Evolutionary conservation across 2,329 filamentous ascomycete genomes (phyloP).

Genomic region (Gaeumannomyces sp.): DNA sequence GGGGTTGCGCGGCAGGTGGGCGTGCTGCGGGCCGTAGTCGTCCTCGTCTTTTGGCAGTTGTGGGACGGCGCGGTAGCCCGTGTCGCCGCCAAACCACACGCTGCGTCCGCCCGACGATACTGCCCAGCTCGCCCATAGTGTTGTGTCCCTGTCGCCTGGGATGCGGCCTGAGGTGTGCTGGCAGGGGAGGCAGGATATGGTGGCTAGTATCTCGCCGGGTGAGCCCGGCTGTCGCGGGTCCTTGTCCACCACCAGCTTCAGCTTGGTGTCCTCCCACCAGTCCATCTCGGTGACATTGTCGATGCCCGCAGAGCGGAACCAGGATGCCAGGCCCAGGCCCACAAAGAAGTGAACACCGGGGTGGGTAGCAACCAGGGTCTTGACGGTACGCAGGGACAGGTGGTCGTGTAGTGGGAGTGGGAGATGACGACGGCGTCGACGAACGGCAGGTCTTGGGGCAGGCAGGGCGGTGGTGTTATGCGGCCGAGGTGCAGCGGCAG

Average conservation of each 20-base stretch:
- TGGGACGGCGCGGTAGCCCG: conserved; percentile 78
- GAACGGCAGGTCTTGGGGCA: conserved; percentile 68
- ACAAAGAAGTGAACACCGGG: conserved; percentile 84
- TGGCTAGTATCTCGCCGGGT: conserved; percentile 56
- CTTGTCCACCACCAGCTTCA: conserved; percentile 43
- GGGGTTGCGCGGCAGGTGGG: conserved; percentile 66
- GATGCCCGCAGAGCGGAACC: conserved; percentile 70
- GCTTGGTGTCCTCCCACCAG: conserved; percentile 84
- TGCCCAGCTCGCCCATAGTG: conserved; percentile 86
- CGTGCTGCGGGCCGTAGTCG: conserved; percentile 64
- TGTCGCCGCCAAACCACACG: conserved; percentile 88
- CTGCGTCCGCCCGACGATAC: conserved; percentile 67
- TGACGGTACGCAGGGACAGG: conserved; percentile 69
- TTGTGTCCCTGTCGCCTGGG: conserved; percentile 63
- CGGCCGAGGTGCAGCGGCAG: conserved; percentile 53
- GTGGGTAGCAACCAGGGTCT: conserved; percentile 62
- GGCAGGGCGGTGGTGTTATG: conserved; percentile 71
- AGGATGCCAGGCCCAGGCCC: conserved; percentile 72
- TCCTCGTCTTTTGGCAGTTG: conserved; percentile 53
- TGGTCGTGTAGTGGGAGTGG: conserved; percentile 94
- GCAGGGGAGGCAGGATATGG: conserved; percentile 71
- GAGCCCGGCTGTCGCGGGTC: conserved; percentile 19
- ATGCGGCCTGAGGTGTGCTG: conserved; percentile 74
- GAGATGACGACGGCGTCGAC: conserved; percentile 76
- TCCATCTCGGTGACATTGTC: conserved; percentile 80